Conservation (phyloP, 1,284 basidiomycete species). For the Spongiforma sp. region DNA sequence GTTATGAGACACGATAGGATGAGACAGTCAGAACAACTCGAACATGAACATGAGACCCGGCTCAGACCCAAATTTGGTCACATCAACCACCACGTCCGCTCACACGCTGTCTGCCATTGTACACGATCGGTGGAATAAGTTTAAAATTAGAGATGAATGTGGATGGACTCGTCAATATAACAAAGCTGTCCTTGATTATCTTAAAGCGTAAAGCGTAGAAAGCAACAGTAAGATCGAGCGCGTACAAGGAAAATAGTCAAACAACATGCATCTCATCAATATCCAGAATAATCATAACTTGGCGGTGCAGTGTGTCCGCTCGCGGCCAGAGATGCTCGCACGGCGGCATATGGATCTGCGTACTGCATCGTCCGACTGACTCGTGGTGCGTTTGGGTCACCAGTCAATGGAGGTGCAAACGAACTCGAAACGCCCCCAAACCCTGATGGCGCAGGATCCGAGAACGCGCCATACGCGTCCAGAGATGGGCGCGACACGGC, state of each 20-base stretch:
- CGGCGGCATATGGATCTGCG: slow-evolving; percentile 80
- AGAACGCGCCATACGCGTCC: slow-evolving; percentile 88
- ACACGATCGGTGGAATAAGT: slow-evolving; percentile 14
- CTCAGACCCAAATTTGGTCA: not conserved
- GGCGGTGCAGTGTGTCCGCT: slow-evolving; percentile 43
- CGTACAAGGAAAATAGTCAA: slow-evolving; percentile 17
- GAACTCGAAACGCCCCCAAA: slow-evolving; percentile 46
- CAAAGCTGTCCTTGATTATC: slow-evolving; percentile 17
- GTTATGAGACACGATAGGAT: not conserved
- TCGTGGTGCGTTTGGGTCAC: slow-evolving; percentile 49
- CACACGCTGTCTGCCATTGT: slow-evolving; percentile 8
- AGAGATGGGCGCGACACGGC: slow-evolving; percentile 66
- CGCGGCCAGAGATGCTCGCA: slow-evolving; percentile 55
- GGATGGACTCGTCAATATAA: slow-evolving; percentile 9
- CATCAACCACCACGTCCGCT: slow-evolving; percentile 12
- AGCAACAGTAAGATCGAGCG: slow-evolving; percentile 12
- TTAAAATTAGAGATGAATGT: slow-evolving; percentile 13
- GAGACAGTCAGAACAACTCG: not conserved
- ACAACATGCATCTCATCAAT: slow-evolving; percentile 20
- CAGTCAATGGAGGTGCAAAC: slow-evolving; percentile 38
- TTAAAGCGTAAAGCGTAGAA: slow-evolving; percentile 10
- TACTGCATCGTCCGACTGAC: slow-evolving; percentile 90
- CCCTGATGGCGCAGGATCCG: slow-evolving; percentile 77
- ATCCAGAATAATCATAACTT: slow-evolving; percentile 53
- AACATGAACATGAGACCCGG: slow-evolving; percentile 21